Base-by-base conservation (phyloP, 148 eudicot genomes). In the Cornus suecica region DNA sequence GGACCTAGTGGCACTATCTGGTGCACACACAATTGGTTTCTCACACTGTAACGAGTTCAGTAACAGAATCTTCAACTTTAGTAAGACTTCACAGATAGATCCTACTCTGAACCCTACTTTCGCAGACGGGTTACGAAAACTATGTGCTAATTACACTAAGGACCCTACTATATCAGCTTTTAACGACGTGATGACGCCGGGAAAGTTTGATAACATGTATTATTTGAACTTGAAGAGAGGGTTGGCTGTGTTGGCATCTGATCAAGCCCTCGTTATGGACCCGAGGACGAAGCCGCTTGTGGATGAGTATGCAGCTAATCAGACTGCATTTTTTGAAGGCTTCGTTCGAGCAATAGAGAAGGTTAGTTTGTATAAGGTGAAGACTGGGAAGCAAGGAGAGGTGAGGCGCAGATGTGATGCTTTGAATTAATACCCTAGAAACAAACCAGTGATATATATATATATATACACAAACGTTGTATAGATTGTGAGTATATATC, bases 191-290 rank as follows among this genome's bases (percentile, higher is more conserved):
- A 79, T 79, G 76, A 73, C 69, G 8, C 77, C 89, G 9, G 84
- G 84, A 58, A 86, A 86, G 77, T 86, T 86, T 20, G 89, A 86
- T 74, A 86, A 86, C 83, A 83, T 83, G 86, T 83, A 86, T 64
- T 83, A 70, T 30, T 30, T 70, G 18, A 86, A 86, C 65, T 78
- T 86, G 56, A 79, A 81, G 68, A 71, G 66, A 4, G 89, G 89
- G 61, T 71, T 86, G 8, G 89, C 83, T 15, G 51, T 83, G 37
- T 68, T 86, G 24, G 77, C 89, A 0, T 63, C 86, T 2, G 86
- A 86, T 65, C 89, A 83, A 10, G 84, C 78, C 23, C 41, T 83
- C 68, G 77, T 63, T 1, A 77, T 71, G 4, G 86, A 86, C 73
- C 81, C 77, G 3, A 62, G 89, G 34, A 86, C 86, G 5, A 74